phyloP scores from a whole-genome alignment of 2,329 filamentous ascomycete genomes.

The Calonectria ilicicola region DNA sequence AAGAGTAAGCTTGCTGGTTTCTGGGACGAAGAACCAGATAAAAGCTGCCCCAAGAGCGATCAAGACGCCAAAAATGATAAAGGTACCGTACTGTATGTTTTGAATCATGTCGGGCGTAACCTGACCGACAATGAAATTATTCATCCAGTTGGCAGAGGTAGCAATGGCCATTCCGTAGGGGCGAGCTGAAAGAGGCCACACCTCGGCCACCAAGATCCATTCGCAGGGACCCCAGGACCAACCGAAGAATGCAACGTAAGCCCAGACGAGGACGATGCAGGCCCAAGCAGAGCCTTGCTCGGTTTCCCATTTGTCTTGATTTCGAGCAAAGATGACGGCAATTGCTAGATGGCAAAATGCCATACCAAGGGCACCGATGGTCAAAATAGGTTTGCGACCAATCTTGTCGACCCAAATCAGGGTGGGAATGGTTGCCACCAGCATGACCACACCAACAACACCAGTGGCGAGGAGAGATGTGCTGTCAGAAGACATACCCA shows the following conservation, averaged over 20 bases:
- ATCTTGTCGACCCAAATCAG: constrained; percentile 75
- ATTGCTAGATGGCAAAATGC: constrained; percentile 77
- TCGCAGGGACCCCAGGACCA: constrained; percentile 79
- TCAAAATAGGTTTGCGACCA: constrained; percentile 72
- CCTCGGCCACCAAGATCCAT: constrained; percentile 81
- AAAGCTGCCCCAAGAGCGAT: constrained; percentile 72
- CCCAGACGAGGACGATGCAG: constrained; percentile 75
- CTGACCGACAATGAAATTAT: constrained; percentile 74
- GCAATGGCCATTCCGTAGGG: constrained; percentile 79
- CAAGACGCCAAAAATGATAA: constrained; percentile 76
- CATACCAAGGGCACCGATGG: constrained; percentile 78
- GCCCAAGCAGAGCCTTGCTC: constrained; percentile 78
- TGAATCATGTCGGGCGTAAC: constrained; percentile 77
- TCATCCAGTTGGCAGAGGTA: constrained; percentile 74
- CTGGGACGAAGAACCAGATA: constrained; percentile 73
- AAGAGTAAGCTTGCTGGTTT: constrained; percentile 72
- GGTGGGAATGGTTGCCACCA: constrained; percentile 74
- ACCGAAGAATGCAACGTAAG: constrained; percentile 80
- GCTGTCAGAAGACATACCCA: constrained; percentile 67
- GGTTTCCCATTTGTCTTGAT: constrained; percentile 67
- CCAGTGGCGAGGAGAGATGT: constrained; percentile 75
- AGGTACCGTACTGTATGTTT: constrained; percentile 76
- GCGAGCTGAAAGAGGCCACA: constrained; percentile 78
- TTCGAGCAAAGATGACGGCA: constrained; percentile 74
- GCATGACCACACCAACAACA: constrained; percentile 78